phyloP scores from a whole-genome alignment of 192 early-diverging fungal species.

The Obelidium mucronatum region DNA sequence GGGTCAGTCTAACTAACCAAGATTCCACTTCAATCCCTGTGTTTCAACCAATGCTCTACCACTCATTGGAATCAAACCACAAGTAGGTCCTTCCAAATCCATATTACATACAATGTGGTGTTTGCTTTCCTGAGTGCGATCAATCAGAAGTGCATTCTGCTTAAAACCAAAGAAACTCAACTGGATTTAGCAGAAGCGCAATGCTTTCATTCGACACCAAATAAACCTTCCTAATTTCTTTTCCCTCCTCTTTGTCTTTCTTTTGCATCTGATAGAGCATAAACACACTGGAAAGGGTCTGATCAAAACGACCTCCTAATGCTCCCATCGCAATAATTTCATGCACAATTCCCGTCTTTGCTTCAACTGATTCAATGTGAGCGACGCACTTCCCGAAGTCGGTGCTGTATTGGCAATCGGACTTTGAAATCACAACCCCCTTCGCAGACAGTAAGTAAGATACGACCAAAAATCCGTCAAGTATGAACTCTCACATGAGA shows the following conservation, averaged over 20 bases:
- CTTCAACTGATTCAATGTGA: constrained; percentile 42
- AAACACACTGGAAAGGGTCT: constrained; percentile 82
- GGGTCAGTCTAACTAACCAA: constrained; percentile 62
- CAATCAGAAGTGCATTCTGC: constrained; percentile 5
- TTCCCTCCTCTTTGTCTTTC: constrained; percentile 50
- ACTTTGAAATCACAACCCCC: constrained; percentile 59
- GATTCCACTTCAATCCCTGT: constrained; percentile 82
- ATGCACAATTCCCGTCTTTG: neutral
- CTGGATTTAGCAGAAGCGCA: constrained; percentile 71
- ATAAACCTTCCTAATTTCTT: constrained; percentile 56
- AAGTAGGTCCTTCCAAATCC: constrained; percentile 81
- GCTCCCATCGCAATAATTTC: constrained; percentile 83
- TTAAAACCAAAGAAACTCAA: constrained; percentile 38
- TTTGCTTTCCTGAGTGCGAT: constrained; percentile 56
- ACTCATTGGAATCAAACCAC: constrained; percentile 87
- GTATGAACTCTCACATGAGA: constrained; percentile 61
- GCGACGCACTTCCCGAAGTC: constrained; percentile 92
- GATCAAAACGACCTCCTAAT: constrained; percentile 89
- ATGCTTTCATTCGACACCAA: constrained; percentile 79
- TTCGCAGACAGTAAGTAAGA: constrained; percentile 37
- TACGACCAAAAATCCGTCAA: neutral
- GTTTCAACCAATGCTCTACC: constrained; percentile 71
- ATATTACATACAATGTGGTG: constrained; percentile 70
- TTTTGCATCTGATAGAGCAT: constrained; percentile 68
- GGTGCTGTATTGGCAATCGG: constrained; percentile 67